These are phyloP conservation scores for Pseudocercospora macadamiae DNA, from an alignment of 2,329 filamentous ascomycete species.

Conservation along the genomic window DNA sequence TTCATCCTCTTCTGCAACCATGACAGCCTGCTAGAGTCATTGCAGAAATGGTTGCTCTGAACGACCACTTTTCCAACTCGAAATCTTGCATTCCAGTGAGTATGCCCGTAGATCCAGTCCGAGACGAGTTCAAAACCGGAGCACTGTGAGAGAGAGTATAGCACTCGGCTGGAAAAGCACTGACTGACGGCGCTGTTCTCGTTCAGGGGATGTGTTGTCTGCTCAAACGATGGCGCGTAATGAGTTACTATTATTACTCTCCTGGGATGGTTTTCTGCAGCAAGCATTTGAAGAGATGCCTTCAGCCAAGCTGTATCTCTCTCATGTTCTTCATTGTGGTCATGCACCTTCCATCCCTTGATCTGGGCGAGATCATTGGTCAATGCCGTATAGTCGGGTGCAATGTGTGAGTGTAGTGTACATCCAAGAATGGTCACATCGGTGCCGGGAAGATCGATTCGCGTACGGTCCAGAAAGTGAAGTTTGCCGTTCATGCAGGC, in stretches of 20 bases:
- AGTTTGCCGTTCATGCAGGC: constrained; percentile 43
- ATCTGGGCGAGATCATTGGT: constrained; percentile 58
- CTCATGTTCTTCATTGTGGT: constrained; percentile 53
- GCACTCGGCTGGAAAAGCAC: constrained; percentile 59
- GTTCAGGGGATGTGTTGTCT: constrained; percentile 54
- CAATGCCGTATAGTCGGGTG: constrained; percentile 39
- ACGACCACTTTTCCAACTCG: constrained; percentile 36
- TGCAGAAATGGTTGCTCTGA: constrained; percentile 43
- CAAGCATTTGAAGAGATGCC: constrained; percentile 38
- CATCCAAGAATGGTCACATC: constrained; percentile 57
- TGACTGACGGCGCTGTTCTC: constrained; percentile 47
- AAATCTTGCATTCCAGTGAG: constrained; percentile 47
- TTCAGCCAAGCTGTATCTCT: constrained; percentile 56
- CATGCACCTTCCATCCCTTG: constrained; percentile 52
- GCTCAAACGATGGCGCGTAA: constrained; percentile 56
- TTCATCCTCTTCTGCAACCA: constrained; percentile 27
- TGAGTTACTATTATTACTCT: constrained; percentile 53
- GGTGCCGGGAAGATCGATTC: constrained; percentile 44
- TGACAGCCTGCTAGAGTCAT: constrained; percentile 26
- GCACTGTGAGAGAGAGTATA: constrained; percentile 39
- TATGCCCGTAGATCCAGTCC: constrained; percentile 54
- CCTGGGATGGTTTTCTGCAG: constrained; percentile 11
- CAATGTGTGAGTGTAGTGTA: constrained; percentile 58
- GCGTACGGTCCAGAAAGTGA: constrained; percentile 44
- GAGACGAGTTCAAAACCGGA: constrained; percentile 17